Evolutionary conservation across 75 land plant genomes (phyloP).

Genomic region (Picea sitchensis): DNA sequence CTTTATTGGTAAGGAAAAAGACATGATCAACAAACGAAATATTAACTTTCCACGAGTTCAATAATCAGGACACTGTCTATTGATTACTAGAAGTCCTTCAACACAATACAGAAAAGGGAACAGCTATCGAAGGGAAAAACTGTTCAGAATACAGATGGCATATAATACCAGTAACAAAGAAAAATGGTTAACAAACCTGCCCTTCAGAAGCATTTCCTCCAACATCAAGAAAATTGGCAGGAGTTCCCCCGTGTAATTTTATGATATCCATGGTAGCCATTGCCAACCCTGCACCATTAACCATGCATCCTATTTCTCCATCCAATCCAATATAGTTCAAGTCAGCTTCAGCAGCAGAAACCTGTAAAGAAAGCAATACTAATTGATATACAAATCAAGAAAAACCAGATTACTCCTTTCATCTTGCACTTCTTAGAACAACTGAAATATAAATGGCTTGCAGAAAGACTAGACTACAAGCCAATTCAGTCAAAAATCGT

Average conservation of each 20-base stretch:
- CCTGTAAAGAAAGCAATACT: slow-evolving; percentile 37
- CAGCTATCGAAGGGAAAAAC: not conserved
- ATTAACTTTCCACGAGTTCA: too few relatives aligned
- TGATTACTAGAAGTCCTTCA: not conserved
- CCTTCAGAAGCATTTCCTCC: slow-evolving; percentile 95
- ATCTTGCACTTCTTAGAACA: not conserved
- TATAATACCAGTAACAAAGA: not conserved
- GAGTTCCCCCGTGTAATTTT: slow-evolving; percentile 95
- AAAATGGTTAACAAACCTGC: slow-evolving; percentile 50
- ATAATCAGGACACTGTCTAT: too few relatives aligned
- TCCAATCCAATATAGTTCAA: slow-evolving; percentile 95
- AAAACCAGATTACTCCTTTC: too few relatives aligned
- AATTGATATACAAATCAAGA: not conserved
- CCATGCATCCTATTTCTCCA: slow-evolving; percentile 99
- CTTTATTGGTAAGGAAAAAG: too few relatives aligned
- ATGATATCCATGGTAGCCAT: slow-evolving; percentile 99
- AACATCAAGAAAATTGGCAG: slow-evolving; percentile 98
- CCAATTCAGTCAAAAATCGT: not conserved
- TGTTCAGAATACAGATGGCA: not conserved
- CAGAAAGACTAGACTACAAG: not conserved
- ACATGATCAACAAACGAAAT: too few relatives aligned
- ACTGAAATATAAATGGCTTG: not conserved
- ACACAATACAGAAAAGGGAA: not conserved
- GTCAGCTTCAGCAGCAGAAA: slow-evolving; percentile 95
- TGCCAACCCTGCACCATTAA: slow-evolving; percentile 97